Percentiles rank a stretch among this genome's conserved stretches.
Evolutionary conservation across 2,329 filamentous ascomycete species (phyloP).

Genomic region (Beauveria scarabaeidicola): DNA sequence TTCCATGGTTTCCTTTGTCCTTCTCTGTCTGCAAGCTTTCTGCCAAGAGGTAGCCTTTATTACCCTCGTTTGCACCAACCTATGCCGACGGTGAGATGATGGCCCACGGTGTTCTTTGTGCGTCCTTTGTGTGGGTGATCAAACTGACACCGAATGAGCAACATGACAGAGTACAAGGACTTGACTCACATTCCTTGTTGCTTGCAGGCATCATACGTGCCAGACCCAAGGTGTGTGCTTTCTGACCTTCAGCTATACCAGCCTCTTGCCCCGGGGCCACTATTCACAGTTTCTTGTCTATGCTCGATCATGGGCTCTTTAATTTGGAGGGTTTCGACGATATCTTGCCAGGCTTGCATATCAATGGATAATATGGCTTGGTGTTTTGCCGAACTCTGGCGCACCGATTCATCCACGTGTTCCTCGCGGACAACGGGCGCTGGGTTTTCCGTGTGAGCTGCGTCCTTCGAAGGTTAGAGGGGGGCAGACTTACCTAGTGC

Average conservation of each 20-base stretch:
- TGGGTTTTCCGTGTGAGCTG: slow-evolving; percentile 13
- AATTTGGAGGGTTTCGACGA: slow-evolving; percentile 70
- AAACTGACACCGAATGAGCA: not conserved
- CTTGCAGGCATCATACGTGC: too few species aligned
- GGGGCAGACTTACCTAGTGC: slow-evolving; percentile 59
- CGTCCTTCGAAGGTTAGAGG: not conserved
- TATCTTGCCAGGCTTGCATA: slow-evolving; percentile 70
- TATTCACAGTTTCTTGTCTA: slow-evolving; percentile 49
- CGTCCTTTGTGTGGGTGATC: too few species aligned
- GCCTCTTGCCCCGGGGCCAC: slow-evolving; percentile 46
- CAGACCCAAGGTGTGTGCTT: not conserved
- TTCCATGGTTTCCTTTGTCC: too few species aligned
- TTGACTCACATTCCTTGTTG: too few species aligned
- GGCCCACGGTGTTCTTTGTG: too few species aligned
- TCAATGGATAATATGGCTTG: slow-evolving; percentile 88
- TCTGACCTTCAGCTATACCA: slow-evolving; percentile 53
- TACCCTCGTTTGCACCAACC: too few species aligned
- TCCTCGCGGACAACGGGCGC: slow-evolving; percentile 33
- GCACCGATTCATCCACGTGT: slow-evolving; percentile 35
- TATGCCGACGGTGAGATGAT: too few species aligned
- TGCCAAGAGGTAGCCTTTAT: too few species aligned
- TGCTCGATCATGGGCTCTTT: slow-evolving; percentile 78
- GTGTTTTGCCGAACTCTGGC: slow-evolving; percentile 55
- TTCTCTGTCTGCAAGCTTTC: not conserved
- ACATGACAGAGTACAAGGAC: too few species aligned